phyloP scores from a whole-genome alignment of 371 early-diverging fungal genomes.

The Quaeritorhiza haematococci region DNA sequence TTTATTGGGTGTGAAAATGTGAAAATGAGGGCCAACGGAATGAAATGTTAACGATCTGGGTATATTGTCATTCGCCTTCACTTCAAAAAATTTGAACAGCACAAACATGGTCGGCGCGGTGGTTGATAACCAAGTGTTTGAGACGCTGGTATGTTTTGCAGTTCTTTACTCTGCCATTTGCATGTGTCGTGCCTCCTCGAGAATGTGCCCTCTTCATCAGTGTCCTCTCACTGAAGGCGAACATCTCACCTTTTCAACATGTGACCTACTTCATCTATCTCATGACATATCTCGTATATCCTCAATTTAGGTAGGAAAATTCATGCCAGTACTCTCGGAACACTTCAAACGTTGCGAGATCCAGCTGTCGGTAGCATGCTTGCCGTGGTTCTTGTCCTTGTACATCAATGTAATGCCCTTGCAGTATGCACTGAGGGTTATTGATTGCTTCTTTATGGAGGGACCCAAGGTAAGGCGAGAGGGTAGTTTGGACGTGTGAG shows the following conservation, averaged over 20 bases:
- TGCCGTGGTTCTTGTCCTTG: slow-evolving; percentile 94
- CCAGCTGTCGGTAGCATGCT: slow-evolving; percentile 88
- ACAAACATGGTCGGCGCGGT: slow-evolving; percentile 96
- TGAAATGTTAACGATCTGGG: not conserved
- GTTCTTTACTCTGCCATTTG: not conserved
- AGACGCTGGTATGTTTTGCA: slow-evolving; percentile 71
- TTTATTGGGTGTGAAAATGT: not conserved
- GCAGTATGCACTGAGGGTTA: slow-evolving; percentile 75
- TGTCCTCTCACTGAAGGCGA: not conserved
- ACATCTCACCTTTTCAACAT: slow-evolving; percentile 25
- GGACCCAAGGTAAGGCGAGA: slow-evolving; percentile 83
- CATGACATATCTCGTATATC: not conserved
- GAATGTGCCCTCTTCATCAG: not conserved
- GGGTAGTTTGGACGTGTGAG: too few relatives aligned
- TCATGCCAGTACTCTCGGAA: slow-evolving; percentile 56
- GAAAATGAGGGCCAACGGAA: not conserved
- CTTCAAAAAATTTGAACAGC: too few relatives aligned
- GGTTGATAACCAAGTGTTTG: slow-evolving; percentile 91
- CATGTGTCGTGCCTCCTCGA: too few relatives aligned
- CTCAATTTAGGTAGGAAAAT: slow-evolving; percentile 29
- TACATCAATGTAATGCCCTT: slow-evolving; percentile 93
- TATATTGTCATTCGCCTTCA: too few relatives aligned
- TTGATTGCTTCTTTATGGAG: slow-evolving; percentile 85
- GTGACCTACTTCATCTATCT: slow-evolving; percentile 55
- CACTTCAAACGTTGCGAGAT: slow-evolving; percentile 81